Percentiles rank a stretch among this genome's conserved stretches.
Conservation (phyloP, 768 basidiomycete genomes). For the Mycena latifolia region DNA sequence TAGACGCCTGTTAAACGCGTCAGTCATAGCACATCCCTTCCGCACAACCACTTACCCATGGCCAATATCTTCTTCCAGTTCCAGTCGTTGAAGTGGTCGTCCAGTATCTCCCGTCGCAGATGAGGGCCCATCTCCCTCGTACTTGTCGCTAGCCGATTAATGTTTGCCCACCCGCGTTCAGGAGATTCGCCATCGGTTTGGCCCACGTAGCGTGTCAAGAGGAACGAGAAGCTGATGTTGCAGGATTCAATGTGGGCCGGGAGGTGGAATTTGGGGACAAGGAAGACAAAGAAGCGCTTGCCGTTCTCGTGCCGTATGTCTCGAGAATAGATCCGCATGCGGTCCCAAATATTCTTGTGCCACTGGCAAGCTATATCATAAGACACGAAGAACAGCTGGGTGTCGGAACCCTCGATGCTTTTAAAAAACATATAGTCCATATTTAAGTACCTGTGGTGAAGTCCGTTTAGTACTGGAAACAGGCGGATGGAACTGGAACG, state of each 20-base stretch:
- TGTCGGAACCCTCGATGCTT: slow-evolving; percentile 25
- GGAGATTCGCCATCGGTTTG: slow-evolving; percentile 50
- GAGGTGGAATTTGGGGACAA: slow-evolving; percentile 46
- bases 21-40: too few relatives aligned
- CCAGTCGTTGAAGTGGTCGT: slow-evolving; percentile 27
- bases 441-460: slow-evolving; percentile 27
- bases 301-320: slow-evolving; percentile 11
- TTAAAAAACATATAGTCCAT: slow-evolving; percentile 46
- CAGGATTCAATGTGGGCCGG: slow-evolving; percentile 39
- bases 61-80: slow-evolving; percentile 26
- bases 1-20: too few relatives aligned
- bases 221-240: slow-evolving; percentile 37
- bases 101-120: slow-evolving; percentile 19
- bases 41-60: neutral
- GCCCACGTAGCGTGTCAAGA: slow-evolving; percentile 45
- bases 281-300: slow-evolving; percentile 21
- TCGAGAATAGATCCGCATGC: slow-evolving; percentile 28
- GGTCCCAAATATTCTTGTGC: slow-evolving; percentile 33
- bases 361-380: slow-evolving; percentile 42
- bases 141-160: slow-evolving; percentile 47
- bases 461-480: too few relatives aligned
- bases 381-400: slow-evolving; percentile 32
- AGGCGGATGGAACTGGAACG: too few relatives aligned
- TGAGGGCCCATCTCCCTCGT: slow-evolving; percentile 54
- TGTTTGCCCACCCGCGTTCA: slow-evolving; percentile 46